Evolutionary conservation across 495 filamentous ascomycete genomes (phyloP).

Genomic region (Neurospora sublineolata): DNA sequence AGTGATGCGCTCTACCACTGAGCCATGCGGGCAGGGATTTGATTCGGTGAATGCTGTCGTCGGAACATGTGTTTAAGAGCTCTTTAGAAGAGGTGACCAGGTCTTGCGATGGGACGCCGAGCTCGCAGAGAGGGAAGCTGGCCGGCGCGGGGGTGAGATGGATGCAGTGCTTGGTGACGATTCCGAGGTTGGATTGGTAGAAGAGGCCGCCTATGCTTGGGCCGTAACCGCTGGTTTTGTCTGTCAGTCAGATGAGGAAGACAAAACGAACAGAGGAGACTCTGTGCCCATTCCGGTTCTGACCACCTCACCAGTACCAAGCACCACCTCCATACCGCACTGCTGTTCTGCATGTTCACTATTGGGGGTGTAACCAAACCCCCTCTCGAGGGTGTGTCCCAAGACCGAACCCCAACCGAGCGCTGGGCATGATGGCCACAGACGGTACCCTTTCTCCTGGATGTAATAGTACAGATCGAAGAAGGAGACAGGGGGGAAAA

Average conservation of each 20-base stretch:
- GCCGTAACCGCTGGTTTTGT: constrained; percentile 15
- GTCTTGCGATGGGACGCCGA: constrained; percentile 32
- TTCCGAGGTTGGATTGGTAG: constrained; percentile 33
- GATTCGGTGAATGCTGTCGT: too few relatives aligned
- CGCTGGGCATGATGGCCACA: constrained; percentile 40
- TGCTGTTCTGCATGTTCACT: constrained; percentile 36
- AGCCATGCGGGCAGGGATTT: too few relatives aligned
- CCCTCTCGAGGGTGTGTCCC: constrained; percentile 38
- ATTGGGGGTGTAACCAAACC: constrained; percentile 32
- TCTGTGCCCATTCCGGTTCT: constrained; percentile 33
- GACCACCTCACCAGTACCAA: constrained; percentile 34
- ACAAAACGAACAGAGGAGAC: neutral
- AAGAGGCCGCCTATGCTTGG: constrained; percentile 33
- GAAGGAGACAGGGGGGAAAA: constrained; percentile 28
- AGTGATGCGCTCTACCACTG: too few relatives aligned
- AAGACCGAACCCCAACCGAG: constrained; percentile 43
- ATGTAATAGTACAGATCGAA: constrained; percentile 40
- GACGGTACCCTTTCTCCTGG: constrained; percentile 28
- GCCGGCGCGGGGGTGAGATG: constrained; percentile 30
- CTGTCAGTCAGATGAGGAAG: neutral
- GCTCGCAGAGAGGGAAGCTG: constrained; percentile 30
- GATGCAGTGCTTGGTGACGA: constrained; percentile 35
- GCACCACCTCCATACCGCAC: constrained; percentile 37
- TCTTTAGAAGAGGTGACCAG: constrained; percentile 12
- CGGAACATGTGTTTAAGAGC: too few relatives aligned